phyloP scores from a whole-genome alignment of 2,329 filamentous ascomycete genomes.

The Colletotrichum gigasporum region DNA sequence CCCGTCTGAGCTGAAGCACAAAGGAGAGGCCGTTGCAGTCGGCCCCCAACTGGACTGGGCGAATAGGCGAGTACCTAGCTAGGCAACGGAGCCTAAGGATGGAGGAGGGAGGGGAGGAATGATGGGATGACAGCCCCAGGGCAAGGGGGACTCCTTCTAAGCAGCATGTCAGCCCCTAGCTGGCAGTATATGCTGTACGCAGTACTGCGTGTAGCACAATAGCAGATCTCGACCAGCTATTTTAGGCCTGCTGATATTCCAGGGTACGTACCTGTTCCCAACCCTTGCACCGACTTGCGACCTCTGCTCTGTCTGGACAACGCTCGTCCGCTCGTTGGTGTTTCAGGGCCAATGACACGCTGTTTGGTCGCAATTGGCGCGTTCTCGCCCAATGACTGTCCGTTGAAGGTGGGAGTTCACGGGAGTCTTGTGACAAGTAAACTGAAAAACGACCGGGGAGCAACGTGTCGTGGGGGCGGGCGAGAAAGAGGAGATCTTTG shows the following conservation, averaged over 20 bases:
- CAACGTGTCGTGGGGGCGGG: not conserved
- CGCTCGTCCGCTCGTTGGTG: constrained; percentile 1
- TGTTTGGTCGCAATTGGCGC: not conserved
- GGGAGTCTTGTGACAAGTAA: not conserved
- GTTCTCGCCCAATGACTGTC: not conserved
- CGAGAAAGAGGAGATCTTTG: not conserved
- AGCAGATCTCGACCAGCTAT: constrained; percentile 2
- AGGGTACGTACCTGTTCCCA: constrained; percentile 8
- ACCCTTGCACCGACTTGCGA: constrained; percentile 17
- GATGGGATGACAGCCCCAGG: constrained; percentile 20
- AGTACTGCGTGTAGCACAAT: too few relatives aligned
- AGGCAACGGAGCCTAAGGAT: constrained; percentile 17
- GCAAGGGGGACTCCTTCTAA: not conserved
- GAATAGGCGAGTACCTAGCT: not conserved
- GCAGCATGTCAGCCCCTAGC: constrained; percentile 19
- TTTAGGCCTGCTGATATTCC: constrained; percentile 18
- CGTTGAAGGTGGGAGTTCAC: not conserved
- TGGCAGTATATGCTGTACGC: too few relatives aligned
- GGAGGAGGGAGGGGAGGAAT: not conserved
- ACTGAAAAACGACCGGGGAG: not conserved
- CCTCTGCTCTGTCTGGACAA: constrained; percentile 16
- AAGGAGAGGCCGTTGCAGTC: constrained; percentile 7
- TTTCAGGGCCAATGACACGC: constrained; percentile 25
- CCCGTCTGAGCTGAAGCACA: constrained; percentile 24
- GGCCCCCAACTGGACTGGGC: not conserved